A percentile compares a stretch with the other conserved stretches of the same genome.
phyloP scores from a whole-genome alignment of 768 basidiomycete species.

The Dioszegia crocea region DNA sequence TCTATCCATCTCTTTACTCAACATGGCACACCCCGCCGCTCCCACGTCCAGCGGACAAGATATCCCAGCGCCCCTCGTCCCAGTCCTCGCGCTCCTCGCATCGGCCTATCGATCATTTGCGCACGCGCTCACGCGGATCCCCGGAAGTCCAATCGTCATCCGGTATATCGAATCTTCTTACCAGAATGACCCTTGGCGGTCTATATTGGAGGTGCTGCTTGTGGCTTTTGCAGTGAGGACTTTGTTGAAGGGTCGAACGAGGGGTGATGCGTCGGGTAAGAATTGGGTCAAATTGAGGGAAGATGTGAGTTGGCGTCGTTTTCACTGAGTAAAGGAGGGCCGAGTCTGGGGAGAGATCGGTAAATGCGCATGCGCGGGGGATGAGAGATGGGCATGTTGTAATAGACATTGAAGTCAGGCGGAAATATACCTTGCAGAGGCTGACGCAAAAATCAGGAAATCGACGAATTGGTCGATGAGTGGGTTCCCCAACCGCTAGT shows the following conservation, averaged over 20 bases:
- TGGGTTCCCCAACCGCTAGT: constrained; percentile 85
- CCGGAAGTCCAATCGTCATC: constrained; percentile 53
- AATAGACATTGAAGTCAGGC: too few species aligned
- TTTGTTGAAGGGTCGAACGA: constrained; percentile 79
- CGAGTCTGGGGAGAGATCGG: too few species aligned
- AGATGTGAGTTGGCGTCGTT: constrained; percentile 61
- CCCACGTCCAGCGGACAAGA: constrained; percentile 9
- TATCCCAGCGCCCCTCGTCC: constrained; percentile 44
- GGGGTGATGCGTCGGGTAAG: constrained; percentile 75
- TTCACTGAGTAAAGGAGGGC: too few species aligned
- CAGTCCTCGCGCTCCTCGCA: constrained; percentile 65
- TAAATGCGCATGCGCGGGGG: too few species aligned
- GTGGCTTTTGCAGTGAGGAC: constrained; percentile 84
- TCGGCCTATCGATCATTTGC: constrained; percentile 61
- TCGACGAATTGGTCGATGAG: constrained; percentile 92
- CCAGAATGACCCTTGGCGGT: constrained; percentile 83
- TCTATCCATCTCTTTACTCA: too few species aligned
- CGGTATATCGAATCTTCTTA: constrained; percentile 93
- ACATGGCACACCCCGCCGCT: background rate
- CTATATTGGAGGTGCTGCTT: constrained; percentile 81
- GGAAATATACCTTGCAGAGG: too few species aligned
- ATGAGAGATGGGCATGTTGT: too few species aligned
- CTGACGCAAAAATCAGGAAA: constrained; percentile 62
- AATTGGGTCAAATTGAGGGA: constrained; percentile 87
- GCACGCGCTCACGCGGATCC: constrained; percentile 57